These are phyloP conservation scores for Penicillium bialowiezense DNA, from an alignment of 495 filamentous ascomycete genomes.

Conservation along the genomic window DNA sequence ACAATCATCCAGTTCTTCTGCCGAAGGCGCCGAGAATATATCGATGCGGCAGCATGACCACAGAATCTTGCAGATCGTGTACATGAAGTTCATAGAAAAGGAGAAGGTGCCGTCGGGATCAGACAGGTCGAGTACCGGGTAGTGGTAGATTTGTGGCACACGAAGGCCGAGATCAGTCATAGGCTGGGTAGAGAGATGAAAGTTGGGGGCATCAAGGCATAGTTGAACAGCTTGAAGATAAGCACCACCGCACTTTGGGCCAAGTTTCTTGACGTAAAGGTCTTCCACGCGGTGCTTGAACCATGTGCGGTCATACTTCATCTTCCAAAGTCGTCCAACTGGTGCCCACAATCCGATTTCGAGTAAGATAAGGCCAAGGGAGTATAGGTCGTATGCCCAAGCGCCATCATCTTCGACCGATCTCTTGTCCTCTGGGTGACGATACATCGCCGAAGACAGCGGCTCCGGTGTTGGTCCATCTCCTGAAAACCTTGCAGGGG, in stretches of 20 bases:
- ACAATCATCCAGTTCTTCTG: slow-evolving; percentile 45
- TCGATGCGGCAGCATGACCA: slow-evolving; percentile 47
- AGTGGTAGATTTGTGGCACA: slow-evolving; percentile 46
- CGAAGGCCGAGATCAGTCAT: slow-evolving; percentile 45
- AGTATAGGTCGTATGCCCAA: slow-evolving; percentile 77
- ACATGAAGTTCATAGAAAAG: slow-evolving; percentile 49
- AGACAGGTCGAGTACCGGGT: slow-evolving; percentile 46
- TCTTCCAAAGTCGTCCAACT: slow-evolving; percentile 63
- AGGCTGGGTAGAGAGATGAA: slow-evolving; percentile 53
- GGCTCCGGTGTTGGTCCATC: slow-evolving; percentile 53
- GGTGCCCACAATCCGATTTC: slow-evolving; percentile 90
- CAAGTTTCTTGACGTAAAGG: slow-evolving; percentile 62
- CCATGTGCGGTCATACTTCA: slow-evolving; percentile 60
- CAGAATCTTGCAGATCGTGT: slow-evolving; percentile 44
- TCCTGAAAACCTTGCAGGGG: slow-evolving; percentile 76
- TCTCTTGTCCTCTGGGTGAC: slow-evolving; percentile 72
- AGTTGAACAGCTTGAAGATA: slow-evolving; percentile 81
- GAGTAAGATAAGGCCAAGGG: slow-evolving; percentile 75
- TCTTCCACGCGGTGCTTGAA: slow-evolving; percentile 63
- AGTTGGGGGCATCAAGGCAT: slow-evolving; percentile 74
- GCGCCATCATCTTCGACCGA: slow-evolving; percentile 49
- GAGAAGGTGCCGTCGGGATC: slow-evolving; percentile 46
- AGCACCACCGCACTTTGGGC: slow-evolving; percentile 67
- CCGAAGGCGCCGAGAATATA: slow-evolving; percentile 41
- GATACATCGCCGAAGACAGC: slow-evolving; percentile 64